Evolutionary conservation across 768 basidiomycete genomes (phyloP), one percentile per base, ranked within the genome.

Genomic region (Termitomyces sp.): DNA sequence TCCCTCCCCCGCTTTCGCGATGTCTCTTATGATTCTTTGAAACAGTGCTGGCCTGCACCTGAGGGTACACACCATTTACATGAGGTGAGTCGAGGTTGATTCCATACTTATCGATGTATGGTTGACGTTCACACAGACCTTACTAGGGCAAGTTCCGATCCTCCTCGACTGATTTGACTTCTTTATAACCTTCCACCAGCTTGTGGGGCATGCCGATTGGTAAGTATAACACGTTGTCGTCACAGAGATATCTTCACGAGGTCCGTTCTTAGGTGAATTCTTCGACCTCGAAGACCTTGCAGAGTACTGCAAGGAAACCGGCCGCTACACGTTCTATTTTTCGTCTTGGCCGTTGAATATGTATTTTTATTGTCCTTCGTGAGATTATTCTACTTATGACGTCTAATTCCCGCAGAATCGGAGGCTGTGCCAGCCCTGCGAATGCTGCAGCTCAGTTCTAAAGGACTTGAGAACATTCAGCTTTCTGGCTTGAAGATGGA

Each of bases 151-250:
- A 41, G 46, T 45, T 23, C 19, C 40, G 15, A 17, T 51, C 19
- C 33, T 37, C 19, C 42, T 14, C 21, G 19, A 12, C 6, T 12
- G 11, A 30, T 53, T 48, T 12, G 7, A n/a, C 37, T 23, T 23
- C 21, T 41, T 10, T 14, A 14, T 3, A 3, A 33, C 31, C 14
- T 14, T 30, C 12, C 19, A 31, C 11, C 52, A 85, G 85, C 5
- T 68, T 86, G 14, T 87, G 83, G 80, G 86, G 86, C 3, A 86
- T 87, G 84, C 85, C 85, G 26, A 82, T 87, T 48, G 86, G 84
- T 80, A 54, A 19, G 9, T 31, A 85, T 38, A 21, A 31, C 21
- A 9, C 63, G 69, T 33, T 63, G 17, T 45, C 46, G 40, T 42
- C 30, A 19, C 14, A 21, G 23, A 19, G 19, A 4, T 19, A 38